Evolutionary conservation across 2,329 filamentous ascomycete species (phyloP).

Genomic region (Microsporum canis): DNA sequence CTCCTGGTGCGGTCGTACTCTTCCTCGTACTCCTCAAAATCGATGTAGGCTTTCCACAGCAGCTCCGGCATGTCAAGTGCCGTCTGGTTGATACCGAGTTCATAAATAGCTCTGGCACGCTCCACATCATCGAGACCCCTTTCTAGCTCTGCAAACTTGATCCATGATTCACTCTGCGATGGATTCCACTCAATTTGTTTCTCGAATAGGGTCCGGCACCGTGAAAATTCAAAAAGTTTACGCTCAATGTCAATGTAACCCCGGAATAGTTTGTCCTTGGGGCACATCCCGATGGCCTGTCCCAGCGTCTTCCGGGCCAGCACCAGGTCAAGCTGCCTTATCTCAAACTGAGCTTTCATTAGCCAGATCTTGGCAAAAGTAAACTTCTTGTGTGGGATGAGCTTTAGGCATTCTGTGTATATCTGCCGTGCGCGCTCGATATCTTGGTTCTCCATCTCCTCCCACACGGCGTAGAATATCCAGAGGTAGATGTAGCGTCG

Average conservation of each 20-base stretch:
- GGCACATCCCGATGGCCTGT: constrained; percentile 82
- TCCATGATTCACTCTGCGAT: constrained; percentile 86
- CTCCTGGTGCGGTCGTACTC: constrained; percentile 73
- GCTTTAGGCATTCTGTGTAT: constrained; percentile 73
- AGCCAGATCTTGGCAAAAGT: constrained; percentile 97
- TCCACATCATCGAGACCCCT: constrained; percentile 82
- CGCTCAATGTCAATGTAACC: constrained; percentile 89
- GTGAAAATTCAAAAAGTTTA: constrained; percentile 84
- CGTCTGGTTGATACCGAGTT: constrained; percentile 72
- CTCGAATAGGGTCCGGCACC: constrained; percentile 83
- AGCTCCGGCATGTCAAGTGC: constrained; percentile 94
- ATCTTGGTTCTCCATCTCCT: constrained; percentile 78
- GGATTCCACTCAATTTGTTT: constrained; percentile 91
- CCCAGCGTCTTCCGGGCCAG: constrained; percentile 80
- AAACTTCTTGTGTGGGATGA: constrained; percentile 92
- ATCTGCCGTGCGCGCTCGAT: constrained; percentile 71
- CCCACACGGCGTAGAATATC: constrained; percentile 94
- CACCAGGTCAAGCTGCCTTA: constrained; percentile 71
- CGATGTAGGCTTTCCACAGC: constrained; percentile 95
- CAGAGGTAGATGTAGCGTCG: constrained; percentile 93
- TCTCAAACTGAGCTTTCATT: constrained; percentile 82
- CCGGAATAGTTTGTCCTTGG: constrained; percentile 89
- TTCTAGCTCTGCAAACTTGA: constrained; percentile 89
- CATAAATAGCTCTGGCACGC: constrained; percentile 79
- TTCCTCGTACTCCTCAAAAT: constrained; percentile 92